phyloP scores from a whole-genome alignment of 75 land plant species.

The Gnetum montanum region DNA sequence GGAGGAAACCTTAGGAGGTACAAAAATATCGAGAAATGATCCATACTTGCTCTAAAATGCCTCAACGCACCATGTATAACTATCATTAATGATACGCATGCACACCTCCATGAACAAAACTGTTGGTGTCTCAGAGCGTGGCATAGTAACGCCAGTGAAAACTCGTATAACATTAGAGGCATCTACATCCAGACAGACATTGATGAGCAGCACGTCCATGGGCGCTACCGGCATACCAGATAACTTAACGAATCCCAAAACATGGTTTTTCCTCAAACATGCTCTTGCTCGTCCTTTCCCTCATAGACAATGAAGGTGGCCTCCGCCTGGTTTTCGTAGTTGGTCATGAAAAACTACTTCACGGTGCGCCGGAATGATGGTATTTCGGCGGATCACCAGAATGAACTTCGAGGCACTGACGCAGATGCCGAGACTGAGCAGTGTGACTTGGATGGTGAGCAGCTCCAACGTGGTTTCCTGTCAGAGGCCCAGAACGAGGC shows the following conservation, averaged over 20 bases:
- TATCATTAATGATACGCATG: conserved; percentile 73
- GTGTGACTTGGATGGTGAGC: conserved; percentile 56
- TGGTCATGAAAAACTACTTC: conserved; percentile 49
- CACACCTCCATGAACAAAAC: conserved; percentile 44
- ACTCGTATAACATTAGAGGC: conserved; percentile 53
- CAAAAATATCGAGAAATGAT: conserved; percentile 28
- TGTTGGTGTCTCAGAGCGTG: conserved; percentile 10
- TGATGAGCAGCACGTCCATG: conserved; percentile 42
- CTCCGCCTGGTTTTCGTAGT: conserved; percentile 32
- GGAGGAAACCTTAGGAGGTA: conserved; percentile 14
- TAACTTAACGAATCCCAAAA: conserved; percentile 59
- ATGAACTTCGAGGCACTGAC: conserved; percentile 25
- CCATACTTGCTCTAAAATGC: conserved; percentile 41
- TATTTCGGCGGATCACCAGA: conserved; percentile 43
- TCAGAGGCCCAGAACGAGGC: conserved; percentile 27
- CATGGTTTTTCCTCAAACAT: conserved; percentile 27
- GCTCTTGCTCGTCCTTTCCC: conserved; percentile 37
- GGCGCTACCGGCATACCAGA: conserved; percentile 46
- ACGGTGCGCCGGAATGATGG: conserved; percentile 38
- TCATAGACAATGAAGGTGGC: conserved; percentile 56
- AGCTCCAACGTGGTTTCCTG: conserved; percentile 46
- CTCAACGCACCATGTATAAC: conserved; percentile 68
- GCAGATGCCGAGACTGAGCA: conserved; percentile 41
- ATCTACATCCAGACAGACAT: conserved; percentile 62
- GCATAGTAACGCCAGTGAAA: conserved; percentile 34